Conservation (phyloP, 1,284 basidiomycete genomes). For the Austroboletus niveus region DNA sequence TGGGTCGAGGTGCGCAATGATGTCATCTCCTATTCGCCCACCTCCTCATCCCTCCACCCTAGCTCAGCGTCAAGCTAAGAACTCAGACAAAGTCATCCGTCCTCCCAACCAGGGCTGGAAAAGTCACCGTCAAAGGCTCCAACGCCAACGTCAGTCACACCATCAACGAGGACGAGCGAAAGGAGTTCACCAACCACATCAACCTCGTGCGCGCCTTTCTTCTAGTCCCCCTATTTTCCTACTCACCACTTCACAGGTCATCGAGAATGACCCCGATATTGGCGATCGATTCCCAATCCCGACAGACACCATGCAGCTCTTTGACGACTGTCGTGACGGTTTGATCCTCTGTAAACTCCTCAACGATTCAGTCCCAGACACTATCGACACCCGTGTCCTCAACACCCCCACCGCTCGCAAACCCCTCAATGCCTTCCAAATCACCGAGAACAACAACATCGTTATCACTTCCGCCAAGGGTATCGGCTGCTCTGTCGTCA, state of each 20-base stretch:
- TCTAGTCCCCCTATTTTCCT: not conserved
- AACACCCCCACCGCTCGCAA: constrained; percentile 82
- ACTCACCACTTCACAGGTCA: constrained; percentile 54
- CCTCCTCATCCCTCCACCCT: constrained; percentile 16
- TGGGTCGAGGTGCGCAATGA: constrained; percentile 82
- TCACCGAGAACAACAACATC: constrained; percentile 99
- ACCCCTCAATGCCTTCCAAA: constrained; percentile 93
- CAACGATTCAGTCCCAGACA: constrained; percentile 98
- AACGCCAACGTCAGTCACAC: constrained; percentile 97
- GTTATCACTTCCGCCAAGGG: constrained; percentile 98
- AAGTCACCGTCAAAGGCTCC: constrained; percentile 92
- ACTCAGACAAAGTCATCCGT: constrained; percentile 52
- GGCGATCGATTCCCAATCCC: constrained; percentile 87
- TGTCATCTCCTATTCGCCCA: constrained; percentile 11
- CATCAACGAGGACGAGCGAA: constrained; percentile 95
- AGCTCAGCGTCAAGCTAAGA: constrained; percentile 84
- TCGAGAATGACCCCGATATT: constrained; percentile 89
- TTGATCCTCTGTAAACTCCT: constrained; percentile 97
- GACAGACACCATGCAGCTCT: constrained; percentile 98
- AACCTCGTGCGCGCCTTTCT: constrained; percentile 61
- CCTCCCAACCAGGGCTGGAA: constrained; percentile 77
- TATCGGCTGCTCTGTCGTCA: constrained; percentile 98
- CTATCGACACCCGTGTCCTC: constrained; percentile 96
- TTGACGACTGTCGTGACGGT: constrained; percentile 95
- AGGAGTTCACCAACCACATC: constrained; percentile 97